These are phyloP conservation scores for Diplodia intermedia DNA, from an alignment of 2,329 filamentous ascomycete genomes.

Conservation along the genomic window DNA sequence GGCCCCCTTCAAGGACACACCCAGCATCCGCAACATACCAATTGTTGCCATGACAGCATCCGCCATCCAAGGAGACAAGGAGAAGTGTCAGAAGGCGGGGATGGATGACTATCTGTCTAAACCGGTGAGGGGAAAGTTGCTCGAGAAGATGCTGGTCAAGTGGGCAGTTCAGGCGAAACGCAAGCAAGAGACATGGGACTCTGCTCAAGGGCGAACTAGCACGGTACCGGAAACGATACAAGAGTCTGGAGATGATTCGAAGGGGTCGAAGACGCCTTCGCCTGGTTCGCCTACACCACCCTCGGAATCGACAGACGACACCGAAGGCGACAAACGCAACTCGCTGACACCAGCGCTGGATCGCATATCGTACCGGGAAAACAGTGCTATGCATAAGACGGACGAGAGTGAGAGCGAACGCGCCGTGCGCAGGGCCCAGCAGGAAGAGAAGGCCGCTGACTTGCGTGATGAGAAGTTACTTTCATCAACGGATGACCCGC, in stretches of 20 bases:
- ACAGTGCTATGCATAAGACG: slow-evolving; percentile 49
- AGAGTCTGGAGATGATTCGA: not conserved
- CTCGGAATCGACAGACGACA: slow-evolving; percentile 41
- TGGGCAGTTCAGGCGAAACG: slow-evolving; percentile 63
- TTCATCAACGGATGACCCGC: slow-evolving; percentile 52
- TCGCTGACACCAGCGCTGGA: slow-evolving; percentile 39
- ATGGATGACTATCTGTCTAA: slow-evolving; percentile 82
- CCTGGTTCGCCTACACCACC: slow-evolving; percentile 34
- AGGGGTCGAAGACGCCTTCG: not conserved
- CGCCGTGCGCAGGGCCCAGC: slow-evolving; percentile 54
- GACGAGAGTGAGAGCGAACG: slow-evolving; percentile 55
- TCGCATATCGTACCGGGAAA: slow-evolving; percentile 45
- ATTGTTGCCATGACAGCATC: slow-evolving; percentile 85
- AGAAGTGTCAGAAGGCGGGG: slow-evolving; percentile 74
- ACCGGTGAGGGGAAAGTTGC: slow-evolving; percentile 70
- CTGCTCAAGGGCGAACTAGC: not conserved
- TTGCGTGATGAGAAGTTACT: slow-evolving; percentile 64
- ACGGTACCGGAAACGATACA: slow-evolving; percentile 9
- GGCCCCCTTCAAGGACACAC: slow-evolving; percentile 66
- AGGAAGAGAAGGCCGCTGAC: slow-evolving; percentile 62
- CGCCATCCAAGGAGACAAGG: slow-evolving; percentile 76
- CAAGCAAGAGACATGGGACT: slow-evolving; percentile 35
- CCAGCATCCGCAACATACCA: slow-evolving; percentile 65
- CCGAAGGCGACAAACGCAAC: slow-evolving; percentile 28
- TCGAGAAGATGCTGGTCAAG: slow-evolving; percentile 74